Evolutionary conservation across 1,284 basidiomycete genomes (phyloP), one percentile per base, ranked within the genome.

Genomic region (Afroboletus lepidellus): DNA sequence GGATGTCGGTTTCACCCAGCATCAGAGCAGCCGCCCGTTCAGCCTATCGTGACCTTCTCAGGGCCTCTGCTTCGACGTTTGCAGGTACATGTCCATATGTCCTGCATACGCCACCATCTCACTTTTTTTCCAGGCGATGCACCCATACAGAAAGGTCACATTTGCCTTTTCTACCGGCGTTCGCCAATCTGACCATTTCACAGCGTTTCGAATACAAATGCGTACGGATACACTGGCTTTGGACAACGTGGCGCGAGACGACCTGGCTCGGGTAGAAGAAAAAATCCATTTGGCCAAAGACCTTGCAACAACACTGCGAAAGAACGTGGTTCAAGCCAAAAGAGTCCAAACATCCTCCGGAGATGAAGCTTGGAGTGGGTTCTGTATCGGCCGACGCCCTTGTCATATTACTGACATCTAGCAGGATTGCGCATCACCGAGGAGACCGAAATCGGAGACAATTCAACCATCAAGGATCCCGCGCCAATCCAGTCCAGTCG

Each of bases 401-500:
- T 46, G 18, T 29, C 1, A 30, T 16, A 16, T 27, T 27, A 23
- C 42, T 57, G 37, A 62, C 16, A 18, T 21, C 15, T 20, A 21
- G 4, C 55, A 90, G 89, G 75, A 53, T 61, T 92, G 38, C 77
- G 77, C 42, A 73, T 91, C 41, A 88, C 81, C 3, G 70, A 81
- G 38, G 74, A 90, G 48, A 90, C 85, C 0, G 89, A 92, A 61
- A 72, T 92, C 4, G 89, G 89, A 8, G 79, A 81, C 41, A 92
- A 92, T 58, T 80, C 85, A 2, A 74, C 79, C 3, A 79, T 91
- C 58, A 90, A 87, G 67, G 74, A 69, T 44, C 76, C 79, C 24
- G 72, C 71, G 36, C 69, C 73, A 4, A 55, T 70, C 46, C 62
- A 68, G 46, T 76, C 80, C 21, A 74, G 69, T 57, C 76, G 78